Percentiles rank a stretch among this genome's conserved stretches.
Evolutionary conservation across 2,329 filamentous ascomycete species (phyloP).

Genomic region (Cercospora sp.): DNA sequence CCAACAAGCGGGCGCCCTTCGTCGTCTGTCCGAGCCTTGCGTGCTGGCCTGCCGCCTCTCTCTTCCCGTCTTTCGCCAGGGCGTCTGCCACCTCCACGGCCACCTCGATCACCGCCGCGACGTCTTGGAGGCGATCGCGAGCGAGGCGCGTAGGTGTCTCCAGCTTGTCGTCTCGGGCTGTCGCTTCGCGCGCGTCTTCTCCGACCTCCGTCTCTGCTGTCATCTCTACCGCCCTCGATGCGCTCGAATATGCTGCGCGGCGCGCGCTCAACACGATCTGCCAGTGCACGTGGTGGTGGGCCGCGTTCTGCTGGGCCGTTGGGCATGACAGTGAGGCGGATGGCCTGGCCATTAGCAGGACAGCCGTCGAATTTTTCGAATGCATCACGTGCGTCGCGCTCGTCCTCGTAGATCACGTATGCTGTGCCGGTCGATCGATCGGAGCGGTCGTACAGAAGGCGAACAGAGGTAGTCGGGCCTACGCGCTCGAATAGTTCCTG

Average conservation of each 20-base stretch:
- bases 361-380: constrained; percentile 82
- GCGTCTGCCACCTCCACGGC: constrained; percentile 51
- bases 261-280: constrained; percentile 53
- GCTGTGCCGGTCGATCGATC: constrained; percentile 84
- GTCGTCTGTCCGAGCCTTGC: constrained; percentile 42
- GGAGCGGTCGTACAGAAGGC: constrained; percentile 80
- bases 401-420: constrained; percentile 74
- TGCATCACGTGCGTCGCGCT: constrained; percentile 71
- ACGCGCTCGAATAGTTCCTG: constrained; percentile 81
- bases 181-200: constrained; percentile 41
- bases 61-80: constrained; percentile 48
- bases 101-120: constrained; percentile 50
- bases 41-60: constrained; percentile 45
- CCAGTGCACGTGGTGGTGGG: constrained; percentile 33
- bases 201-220: constrained; percentile 37
- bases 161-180: constrained; percentile 58
- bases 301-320: constrained; percentile 48
- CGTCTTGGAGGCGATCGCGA: constrained; percentile 58
- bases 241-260: constrained; percentile 66
- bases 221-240: constrained; percentile 45
- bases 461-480: constrained; percentile 67
- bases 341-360: constrained; percentile 82
- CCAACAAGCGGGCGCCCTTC: constrained; percentile 46
- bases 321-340: constrained; percentile 69
- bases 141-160: constrained; percentile 75